Conservation (phyloP, 2,329 filamentous ascomycete genomes). For the Dactylonectria estremocensis region DNA sequence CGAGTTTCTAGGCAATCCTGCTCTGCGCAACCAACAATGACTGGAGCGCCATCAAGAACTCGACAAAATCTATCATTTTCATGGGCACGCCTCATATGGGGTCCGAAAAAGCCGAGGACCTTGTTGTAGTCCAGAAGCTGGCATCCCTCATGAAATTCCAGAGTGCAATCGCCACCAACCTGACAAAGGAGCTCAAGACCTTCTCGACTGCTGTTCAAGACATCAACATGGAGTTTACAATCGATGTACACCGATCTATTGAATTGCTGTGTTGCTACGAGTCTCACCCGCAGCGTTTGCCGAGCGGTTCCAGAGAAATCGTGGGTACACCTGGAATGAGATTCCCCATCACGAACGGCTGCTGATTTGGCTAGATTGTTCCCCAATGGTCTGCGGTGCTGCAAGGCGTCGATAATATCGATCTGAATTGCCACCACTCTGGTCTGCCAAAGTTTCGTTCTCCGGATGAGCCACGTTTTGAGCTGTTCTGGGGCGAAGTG, state of each 20-base stretch:
- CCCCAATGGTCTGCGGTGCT: conserved; percentile 42
- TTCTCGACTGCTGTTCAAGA: conserved; percentile 40
- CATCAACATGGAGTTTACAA: conserved; percentile 43
- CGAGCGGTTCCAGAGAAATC: conserved; percentile 37
- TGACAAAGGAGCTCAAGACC: conserved; percentile 39
- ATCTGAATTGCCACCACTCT: conserved; percentile 42
- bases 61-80: conserved; percentile 40
- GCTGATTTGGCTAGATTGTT: conserved; percentile 36
- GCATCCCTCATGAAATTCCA: conserved; percentile 38
- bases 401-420: conserved; percentile 39
- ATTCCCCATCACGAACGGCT: not conserved
- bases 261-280: conserved; percentile 43
- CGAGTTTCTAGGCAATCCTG: conserved; percentile 38
- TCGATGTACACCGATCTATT: conserved; percentile 41
- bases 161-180: conserved; percentile 34
- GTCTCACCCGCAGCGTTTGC: conserved; percentile 38
- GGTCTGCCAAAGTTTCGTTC: conserved; percentile 38
- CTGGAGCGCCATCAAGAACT: conserved; percentile 36
- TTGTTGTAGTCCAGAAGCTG: conserved; percentile 40
- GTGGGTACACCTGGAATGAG: conserved; percentile 14
- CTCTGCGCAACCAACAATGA: conserved; percentile 39
- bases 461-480: conserved; percentile 35
- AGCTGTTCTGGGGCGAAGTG: conserved; percentile 42
- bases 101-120: conserved; percentile 38
- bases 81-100: conserved; percentile 45